A percentile compares a stretch with the other conserved stretches of the same genome.
phyloP scores from a whole-genome alignment of 495 filamentous ascomycete genomes.

The Podospora fimiseda region DNA sequence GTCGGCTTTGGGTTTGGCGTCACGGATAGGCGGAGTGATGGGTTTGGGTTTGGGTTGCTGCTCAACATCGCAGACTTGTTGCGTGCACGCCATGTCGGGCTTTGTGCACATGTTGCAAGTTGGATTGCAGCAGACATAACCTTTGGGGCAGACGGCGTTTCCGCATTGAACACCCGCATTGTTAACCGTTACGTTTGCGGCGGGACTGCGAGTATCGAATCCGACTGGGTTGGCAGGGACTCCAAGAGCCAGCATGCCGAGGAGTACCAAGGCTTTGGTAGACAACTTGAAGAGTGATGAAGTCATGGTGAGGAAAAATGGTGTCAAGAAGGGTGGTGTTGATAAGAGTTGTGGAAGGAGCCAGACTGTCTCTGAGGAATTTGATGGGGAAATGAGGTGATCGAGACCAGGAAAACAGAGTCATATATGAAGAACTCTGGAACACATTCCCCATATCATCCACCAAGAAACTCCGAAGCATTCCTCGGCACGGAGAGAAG shows the following conservation, averaged over 20 bases:
- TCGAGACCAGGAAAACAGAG: not conserved
- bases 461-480: not conserved
- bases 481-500: not conserved
- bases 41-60: no score
- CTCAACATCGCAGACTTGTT: constrained; percentile 12
- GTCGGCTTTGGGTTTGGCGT: no score
- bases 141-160: constrained; percentile 8
- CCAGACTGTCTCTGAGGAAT: not conserved
- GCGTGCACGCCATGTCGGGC: constrained; percentile 18
- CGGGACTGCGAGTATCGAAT: not conserved
- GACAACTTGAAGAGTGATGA: not conserved
- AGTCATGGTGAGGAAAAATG: not conserved
- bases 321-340: not conserved
- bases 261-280: constrained; percentile 6
- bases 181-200: not conserved
- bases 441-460: not conserved
- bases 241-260: constrained; percentile 4
- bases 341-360: not conserved
- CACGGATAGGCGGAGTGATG: no score
- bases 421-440: not conserved
- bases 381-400: not conserved
- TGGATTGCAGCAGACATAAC: constrained; percentile 19
- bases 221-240: constrained; percentile 13
- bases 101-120: constrained; percentile 17
- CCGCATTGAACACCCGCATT: constrained; percentile 9